Percentiles rank a stretch among this genome's conserved stretches.
Conservation (phyloP, 2,329 filamentous ascomycete genomes). For the Hymenoscyphus infarciens region DNA sequence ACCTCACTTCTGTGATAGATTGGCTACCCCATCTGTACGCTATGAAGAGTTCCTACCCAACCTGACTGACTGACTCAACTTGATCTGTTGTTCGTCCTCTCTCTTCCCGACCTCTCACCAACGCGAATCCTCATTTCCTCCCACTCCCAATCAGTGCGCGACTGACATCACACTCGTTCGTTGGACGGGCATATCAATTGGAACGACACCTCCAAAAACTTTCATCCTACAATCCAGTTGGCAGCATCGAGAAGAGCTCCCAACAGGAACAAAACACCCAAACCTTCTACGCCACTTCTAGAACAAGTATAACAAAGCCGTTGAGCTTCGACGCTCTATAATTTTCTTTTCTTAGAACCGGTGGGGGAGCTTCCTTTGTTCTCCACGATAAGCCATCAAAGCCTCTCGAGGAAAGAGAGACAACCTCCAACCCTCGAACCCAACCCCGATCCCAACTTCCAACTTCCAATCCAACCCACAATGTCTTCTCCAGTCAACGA, state of each 20-base stretch:
- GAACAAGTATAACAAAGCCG: background rate
- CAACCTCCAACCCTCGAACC: background rate
- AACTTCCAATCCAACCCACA: slow-evolving; percentile 17
- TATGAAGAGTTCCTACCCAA: background rate
- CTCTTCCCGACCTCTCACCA: background rate
- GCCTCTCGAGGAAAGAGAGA: background rate
- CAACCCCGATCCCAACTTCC: background rate
- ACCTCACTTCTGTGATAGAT: background rate
- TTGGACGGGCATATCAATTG: slow-evolving; percentile 1
- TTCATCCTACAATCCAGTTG: background rate
- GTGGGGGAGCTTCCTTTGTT: background rate
- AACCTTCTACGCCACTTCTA: background rate
- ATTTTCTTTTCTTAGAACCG: background rate
- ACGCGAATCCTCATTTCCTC: background rate
- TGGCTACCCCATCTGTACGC: background rate
- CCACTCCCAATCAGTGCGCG: background rate
- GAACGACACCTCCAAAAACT: background rate
- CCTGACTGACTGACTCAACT: background rate
- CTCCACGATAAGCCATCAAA: background rate
- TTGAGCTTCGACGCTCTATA: background rate
- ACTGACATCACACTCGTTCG: slow-evolving; percentile 3
- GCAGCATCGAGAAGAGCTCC: background rate
- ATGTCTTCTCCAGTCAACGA: slow-evolving; percentile 33
- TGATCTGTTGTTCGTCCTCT: background rate
- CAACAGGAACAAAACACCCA: background rate